Evolutionary conservation across 768 basidiomycete species (phyloP).

Genomic region (Lactarius psammicola): DNA sequence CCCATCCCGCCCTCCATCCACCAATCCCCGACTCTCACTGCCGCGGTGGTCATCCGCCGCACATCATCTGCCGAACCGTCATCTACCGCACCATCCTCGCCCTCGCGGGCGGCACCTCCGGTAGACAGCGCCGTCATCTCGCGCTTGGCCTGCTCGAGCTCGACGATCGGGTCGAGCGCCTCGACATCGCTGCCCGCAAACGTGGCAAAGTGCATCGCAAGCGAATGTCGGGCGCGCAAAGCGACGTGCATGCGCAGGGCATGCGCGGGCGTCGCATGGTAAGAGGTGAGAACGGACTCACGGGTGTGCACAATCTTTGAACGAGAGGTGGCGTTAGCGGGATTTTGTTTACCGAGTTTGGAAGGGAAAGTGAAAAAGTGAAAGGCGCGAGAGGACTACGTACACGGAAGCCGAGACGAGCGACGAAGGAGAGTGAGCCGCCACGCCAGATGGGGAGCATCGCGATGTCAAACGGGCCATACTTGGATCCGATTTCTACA

Average conservation of each 20-base stretch:
- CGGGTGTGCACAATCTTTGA: constrained; percentile 30
- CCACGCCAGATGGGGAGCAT: constrained; percentile 48
- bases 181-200: constrained; percentile 44
- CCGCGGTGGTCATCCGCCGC: background rate
- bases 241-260: constrained; percentile 41
- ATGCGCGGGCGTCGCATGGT: constrained; percentile 44
- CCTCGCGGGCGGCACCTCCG: too few relatives aligned
- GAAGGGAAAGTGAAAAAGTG: too few relatives aligned
- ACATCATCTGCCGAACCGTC: background rate
- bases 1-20: constrained; percentile 38
- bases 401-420: constrained; percentile 40
- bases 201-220: constrained; percentile 47
- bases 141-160: constrained; percentile 39
- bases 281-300: constrained; percentile 33
- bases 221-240: constrained; percentile 38
- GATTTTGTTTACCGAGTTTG: too few relatives aligned
- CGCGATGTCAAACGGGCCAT: constrained; percentile 43
- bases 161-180: constrained; percentile 40
- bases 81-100: background rate
- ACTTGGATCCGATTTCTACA: constrained; percentile 41
- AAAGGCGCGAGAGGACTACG: constrained; percentile 18
- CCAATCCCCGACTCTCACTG: constrained; percentile 31
- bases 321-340: constrained; percentile 24
- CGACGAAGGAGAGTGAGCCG: constrained; percentile 40
- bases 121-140: constrained; percentile 28